These are phyloP conservation scores for Carex sylvatica DNA, from an alignment of 202 grass and related monocot species.

Conservation along the genomic window DNA sequence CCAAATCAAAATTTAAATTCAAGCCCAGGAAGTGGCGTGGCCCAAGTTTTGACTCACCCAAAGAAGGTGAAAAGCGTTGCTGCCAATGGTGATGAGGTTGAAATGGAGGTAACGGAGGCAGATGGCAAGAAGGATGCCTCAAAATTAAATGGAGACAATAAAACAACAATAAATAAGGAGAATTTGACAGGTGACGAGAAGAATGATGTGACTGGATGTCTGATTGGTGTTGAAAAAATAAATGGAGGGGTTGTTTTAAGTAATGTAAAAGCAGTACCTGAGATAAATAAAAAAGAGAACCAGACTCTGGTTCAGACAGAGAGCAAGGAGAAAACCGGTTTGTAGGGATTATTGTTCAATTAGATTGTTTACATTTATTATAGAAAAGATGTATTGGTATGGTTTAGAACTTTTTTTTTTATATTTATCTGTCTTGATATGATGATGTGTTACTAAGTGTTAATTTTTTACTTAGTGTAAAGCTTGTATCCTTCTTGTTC, in stretches of 20 bases:
- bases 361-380: not conserved
- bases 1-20: slow-evolving; percentile 9
- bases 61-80: not conserved
- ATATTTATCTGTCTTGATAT: not conserved
- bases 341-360: not conserved
- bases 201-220: not conserved
- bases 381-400: not conserved
- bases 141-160: slow-evolving; percentile 12
- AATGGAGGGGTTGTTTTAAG: slow-evolving; percentile 13
- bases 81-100: not conserved
- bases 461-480: not conserved
- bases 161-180: not conserved
- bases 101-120: slow-evolving; percentile 3
- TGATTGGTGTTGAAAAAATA: slow-evolving; percentile 13
- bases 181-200: not conserved
- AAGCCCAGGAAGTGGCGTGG: not conserved
- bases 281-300: slow-evolving; percentile 1
- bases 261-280: not conserved
- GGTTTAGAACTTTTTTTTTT: not conserved
- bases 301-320: not conserved
- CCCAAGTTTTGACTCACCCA: not conserved
- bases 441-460: not conserved
- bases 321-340: slow-evolving; percentile 22
- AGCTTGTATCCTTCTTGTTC: not conserved
- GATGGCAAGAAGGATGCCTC: slow-evolving; percentile 4